Evolutionary conservation across 2,329 filamentous ascomycete species (phyloP), one percentile per base, ranked within the genome.

Genomic region (Remersonia thermophila): DNA sequence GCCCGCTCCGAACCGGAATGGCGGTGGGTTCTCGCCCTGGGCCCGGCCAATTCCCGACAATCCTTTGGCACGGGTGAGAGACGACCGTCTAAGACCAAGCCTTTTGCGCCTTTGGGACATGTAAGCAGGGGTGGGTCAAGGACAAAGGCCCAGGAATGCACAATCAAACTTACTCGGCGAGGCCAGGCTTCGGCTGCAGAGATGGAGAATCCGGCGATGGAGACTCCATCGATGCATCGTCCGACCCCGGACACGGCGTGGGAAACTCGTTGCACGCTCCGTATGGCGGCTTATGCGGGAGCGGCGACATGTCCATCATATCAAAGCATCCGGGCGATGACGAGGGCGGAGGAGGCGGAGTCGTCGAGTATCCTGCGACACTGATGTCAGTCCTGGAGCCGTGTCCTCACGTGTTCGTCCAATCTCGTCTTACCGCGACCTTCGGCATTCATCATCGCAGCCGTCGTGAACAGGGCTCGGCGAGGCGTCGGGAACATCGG

Each of bases 281-380:
- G 52, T 76, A 86, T 10, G 81, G 71, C 20, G 71, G 66, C 65
- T 94, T 95, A 65, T 94, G 85, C 41, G 86, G 87, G 28, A 96
- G 63, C 27, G 91, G 89, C 30, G 89, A 95, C 58, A 95, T 78
- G 53, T 96, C 87, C 85, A 96, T 94, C 38, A 76, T 68, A 56
- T 94, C 86, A 42, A 73, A 71, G 26, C 71, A 71, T 37, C 73
- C 75, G 6, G 87, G 86, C 30, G 89, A 93, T 6, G 87, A 95
- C 2, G 84, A 82, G 3, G 62, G 40, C 15, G 77, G 78, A 35
- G 93, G 67, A 30, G 85, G 83, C 40, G 91, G 86, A 27, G 87
- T 94, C 26, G 81, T 93, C 50, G 84, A 73, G 51, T 72, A 74
- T 56, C 83, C 84, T 79, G 61, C 47, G 20, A 32, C 10, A 29